Conservation (phyloP, 148 eudicot genomes). For the Chenopodium formosanum region DNA sequence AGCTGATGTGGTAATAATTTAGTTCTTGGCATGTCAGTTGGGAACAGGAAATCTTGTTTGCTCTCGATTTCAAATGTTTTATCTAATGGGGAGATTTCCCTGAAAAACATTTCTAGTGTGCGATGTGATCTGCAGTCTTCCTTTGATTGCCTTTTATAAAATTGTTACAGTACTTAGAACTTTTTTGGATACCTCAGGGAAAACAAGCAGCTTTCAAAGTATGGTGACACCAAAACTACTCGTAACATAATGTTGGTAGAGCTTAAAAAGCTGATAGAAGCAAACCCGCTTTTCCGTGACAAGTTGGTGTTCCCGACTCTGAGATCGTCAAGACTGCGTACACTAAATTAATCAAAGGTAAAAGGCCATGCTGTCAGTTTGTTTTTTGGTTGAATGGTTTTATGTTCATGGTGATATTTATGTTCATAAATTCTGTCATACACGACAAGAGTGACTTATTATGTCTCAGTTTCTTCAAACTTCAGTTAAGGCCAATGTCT, state of each 20-base stretch:
- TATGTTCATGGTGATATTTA: not conserved
- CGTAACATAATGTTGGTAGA: conserved; percentile 80
- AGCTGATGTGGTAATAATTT: too few species aligned
- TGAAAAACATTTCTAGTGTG: not conserved
- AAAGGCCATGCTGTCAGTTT: not conserved
- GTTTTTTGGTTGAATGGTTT: not conserved
- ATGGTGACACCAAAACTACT: conserved; percentile 79
- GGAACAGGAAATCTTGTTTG: not conserved
- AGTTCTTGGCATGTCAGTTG: not conserved
- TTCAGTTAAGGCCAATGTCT: not conserved
- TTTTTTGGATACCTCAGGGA: conserved; percentile 48
- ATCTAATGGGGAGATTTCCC: too few species aligned
- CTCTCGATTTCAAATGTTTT: too few species aligned
- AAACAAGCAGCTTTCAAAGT: conserved; percentile 85
- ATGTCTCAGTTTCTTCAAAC: not conserved
- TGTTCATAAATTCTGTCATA: not conserved
- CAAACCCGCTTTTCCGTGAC: conserved; percentile 84
- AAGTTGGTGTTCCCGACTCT: conserved; percentile 73
- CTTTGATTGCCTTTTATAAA: conserved; percentile 6
- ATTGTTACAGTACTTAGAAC: not conserved
- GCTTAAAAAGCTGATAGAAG: conserved; percentile 81
- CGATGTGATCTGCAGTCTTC: not conserved
- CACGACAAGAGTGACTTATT: not conserved
- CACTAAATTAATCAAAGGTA: conserved; percentile 88
- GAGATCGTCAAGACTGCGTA: conserved; percentile 78